Base-by-base conservation (phyloP, 2,329 filamentous ascomycete species). In the Aplosporella prunicola region DNA sequence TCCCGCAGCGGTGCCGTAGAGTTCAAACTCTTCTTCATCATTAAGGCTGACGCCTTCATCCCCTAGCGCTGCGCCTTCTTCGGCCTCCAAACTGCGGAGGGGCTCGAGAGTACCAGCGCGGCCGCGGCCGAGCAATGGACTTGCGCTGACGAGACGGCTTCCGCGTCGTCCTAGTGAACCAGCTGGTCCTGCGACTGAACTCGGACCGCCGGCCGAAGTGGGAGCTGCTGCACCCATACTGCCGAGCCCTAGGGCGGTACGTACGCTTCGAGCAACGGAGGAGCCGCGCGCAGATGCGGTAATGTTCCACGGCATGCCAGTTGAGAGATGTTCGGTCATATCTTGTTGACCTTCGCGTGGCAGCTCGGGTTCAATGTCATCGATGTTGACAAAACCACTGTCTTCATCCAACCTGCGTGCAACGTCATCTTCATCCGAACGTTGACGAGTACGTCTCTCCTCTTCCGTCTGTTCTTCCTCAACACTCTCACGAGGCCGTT, bases 301-400 rank as follows among this genome's bases (percentile, higher is more conserved):
- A 29, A 71, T 61, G 45, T 82, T 82, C 79, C 79, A 83, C 9
- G 79, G 79, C 68, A 82, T 76, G n/a, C 70, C 62, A 4, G 71
- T 74, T 16, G 74, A 74, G 18, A 73, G 70, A 32, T 72, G 36
- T 79, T 73, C 41, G 93, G 82, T 4, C 36, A 91, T 69, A 6
- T 74, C 72, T 1, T 74, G 69, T 1, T 68, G 72, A 1, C 74
- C 80, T 27, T 83, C 75, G 58, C 84, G 76, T 14, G 79, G 82
- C 16, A 84, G 58, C 55, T 93, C 86, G 14, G 80, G 56, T 7
- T 72, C 72, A 45, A 66, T 51, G 8, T 50, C 35, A n/a, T 34
- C 36, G 9, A 26, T 45, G 7, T 27, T 40, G 17, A 24, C 25
- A 9, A 29, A 3, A 5, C 14, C 17, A n/a, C 14, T 32, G 7